A percentile compares a stretch with the other conserved stretches of the same genome.
Evolutionary conservation across 75 land plant genomes (phyloP).

Genomic region (Azolla pinnata): DNA sequence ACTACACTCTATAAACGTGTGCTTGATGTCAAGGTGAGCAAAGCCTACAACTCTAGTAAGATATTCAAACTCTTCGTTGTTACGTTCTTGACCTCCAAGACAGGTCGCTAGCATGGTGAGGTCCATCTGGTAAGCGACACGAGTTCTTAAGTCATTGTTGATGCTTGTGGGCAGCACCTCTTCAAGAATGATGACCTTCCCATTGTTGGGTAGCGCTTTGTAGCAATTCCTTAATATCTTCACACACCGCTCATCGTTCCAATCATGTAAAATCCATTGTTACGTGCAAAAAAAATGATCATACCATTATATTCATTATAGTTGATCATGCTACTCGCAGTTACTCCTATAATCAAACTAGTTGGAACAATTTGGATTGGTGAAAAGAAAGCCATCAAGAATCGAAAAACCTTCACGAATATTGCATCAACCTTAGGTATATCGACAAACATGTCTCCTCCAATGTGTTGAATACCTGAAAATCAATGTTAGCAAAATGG

Average conservation of each 20-base stretch:
- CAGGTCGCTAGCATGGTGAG: conserved; percentile 44
- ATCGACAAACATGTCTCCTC: conserved; percentile 37
- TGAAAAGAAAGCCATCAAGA: no score
- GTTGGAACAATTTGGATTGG: no score
- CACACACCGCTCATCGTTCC: conserved; percentile 48
- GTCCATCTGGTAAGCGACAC: conserved; percentile 22
- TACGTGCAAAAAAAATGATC: not conserved
- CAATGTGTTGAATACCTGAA: conserved; percentile 33
- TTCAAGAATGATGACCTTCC: conserved; percentile 44
- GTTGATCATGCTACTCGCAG: no score
- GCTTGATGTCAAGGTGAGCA: not conserved
- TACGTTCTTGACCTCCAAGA: conserved; percentile 46
- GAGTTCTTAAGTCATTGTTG: conserved; percentile 3
- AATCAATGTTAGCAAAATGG: no score
- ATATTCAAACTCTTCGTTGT: conserved; percentile 22
- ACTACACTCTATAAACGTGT: no score
- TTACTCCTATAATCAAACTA: no score
- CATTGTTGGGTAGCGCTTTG: conserved; percentile 32
- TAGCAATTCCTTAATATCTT: conserved; percentile 40
- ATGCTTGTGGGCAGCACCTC: conserved; percentile 12
- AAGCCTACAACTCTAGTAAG: conserved; percentile 40
- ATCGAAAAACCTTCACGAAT: conserved; percentile 34
- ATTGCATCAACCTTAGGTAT: conserved; percentile 41
- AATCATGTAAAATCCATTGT: conserved; percentile 48
- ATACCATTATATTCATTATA: no score